Evolutionary conservation across 2,329 filamentous ascomycete genomes (phyloP).

Genomic region (Sclerotinia nivalis): DNA sequence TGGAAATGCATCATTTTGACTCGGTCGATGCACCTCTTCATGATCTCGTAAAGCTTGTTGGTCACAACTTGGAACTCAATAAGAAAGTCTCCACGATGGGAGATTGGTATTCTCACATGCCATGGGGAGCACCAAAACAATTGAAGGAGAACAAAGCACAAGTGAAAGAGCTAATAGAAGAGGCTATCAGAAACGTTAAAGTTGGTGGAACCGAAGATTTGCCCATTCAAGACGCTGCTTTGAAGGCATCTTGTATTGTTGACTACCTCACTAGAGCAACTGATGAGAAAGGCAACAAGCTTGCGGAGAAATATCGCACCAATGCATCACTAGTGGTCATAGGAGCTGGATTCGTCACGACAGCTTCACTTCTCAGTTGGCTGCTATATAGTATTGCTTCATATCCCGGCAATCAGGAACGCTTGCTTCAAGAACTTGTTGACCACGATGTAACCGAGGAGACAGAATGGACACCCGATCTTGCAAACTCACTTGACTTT

Average conservation of each 20-base stretch:
- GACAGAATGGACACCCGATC: constrained; percentile 41
- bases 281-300: constrained; percentile 47
- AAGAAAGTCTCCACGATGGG: constrained; percentile 49
- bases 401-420: constrained; percentile 48
- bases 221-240: constrained; percentile 43
- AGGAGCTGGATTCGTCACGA: constrained; percentile 51
- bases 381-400: constrained; percentile 47
- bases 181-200: constrained; percentile 41
- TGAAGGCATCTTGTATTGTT: constrained; percentile 41
- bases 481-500: constrained; percentile 43
- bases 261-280: constrained; percentile 44
- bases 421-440: constrained; percentile 49
- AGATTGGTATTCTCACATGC: constrained; percentile 48
- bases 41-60: constrained; percentile 45
- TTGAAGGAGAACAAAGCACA: constrained; percentile 33
- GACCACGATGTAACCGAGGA: constrained; percentile 41
- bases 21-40: constrained; percentile 45
- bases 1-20: constrained; percentile 49
- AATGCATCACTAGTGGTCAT: constrained; percentile 43
- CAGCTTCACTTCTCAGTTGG: constrained; percentile 50
- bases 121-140: constrained; percentile 47
- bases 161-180: constrained; percentile 45
- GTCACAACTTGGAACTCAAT: constrained; percentile 46
- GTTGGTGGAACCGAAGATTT: constrained; percentile 41
- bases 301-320: constrained; percentile 44